Evolutionary conservation across 306 rosid species (phyloP), one percentile per base, ranked within the genome.

Genomic region (Canavalia gladiata): DNA sequence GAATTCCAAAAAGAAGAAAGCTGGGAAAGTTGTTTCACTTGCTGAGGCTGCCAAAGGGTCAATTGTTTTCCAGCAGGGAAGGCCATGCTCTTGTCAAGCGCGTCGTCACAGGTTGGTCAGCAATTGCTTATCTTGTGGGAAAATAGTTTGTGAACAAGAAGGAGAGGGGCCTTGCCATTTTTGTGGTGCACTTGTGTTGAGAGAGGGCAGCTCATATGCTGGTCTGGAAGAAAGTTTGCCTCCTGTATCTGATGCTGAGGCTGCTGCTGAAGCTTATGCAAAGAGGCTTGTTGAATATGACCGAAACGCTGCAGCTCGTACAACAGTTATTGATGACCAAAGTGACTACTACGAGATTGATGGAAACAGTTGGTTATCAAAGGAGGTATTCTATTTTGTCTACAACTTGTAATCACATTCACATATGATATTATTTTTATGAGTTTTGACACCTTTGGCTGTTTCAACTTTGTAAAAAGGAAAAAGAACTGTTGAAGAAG

Each of bases 111-210:
- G 79, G 59, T 89, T 93, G 29, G 80, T 91, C 82, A 90, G 97
- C 85, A 95, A 95, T 82, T 93, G 97, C 80, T 87, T 95, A 68
- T 95, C 99, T 25, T 95, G 99, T 74, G 98, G 98, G 49, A 93
- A 93, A 82, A 95, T 95, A 84, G 94, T 95, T 30, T 93, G 99
- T 85, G 99, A 95, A 74, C 97, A 93, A 84, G 99, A 93, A 90
- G 99, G 99, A 58, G 99, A 95, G 83, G 99, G 99, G 9, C 99
- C 99, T 76, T 95, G 99, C 88, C 51, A 78, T 25, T 95, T 91
- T 62, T 95, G 99, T 57, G 97, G 96, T 68, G 88, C 94, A 12
- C 98, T 95, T 81, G 97, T 95, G 83, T 93, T 95, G 78, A 81
- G 64, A 84, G 98, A 95, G 81, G 97, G 96, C 8, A 93, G 94